Evolutionary conservation across 2,329 filamentous ascomycete genomes (phyloP).

Genomic region (Sporothrix mexicana): DNA sequence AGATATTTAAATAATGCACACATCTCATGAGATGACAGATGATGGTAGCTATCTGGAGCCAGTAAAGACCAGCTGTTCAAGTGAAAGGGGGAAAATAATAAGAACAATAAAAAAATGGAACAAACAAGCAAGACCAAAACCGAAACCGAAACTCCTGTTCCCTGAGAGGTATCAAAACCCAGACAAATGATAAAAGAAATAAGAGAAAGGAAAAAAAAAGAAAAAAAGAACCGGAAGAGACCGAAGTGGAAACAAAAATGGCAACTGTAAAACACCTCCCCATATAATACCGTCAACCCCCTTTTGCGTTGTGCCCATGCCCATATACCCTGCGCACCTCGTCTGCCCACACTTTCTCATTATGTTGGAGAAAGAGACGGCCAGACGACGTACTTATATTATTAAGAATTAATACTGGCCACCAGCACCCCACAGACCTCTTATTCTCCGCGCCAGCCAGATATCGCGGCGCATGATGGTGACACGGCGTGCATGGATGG

Average conservation of each 20-base stretch:
- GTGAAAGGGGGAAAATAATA: neutral
- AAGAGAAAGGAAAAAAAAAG: neutral
- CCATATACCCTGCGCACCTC: neutral
- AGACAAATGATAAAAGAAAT: slow-evolving; percentile 6
- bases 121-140: neutral
- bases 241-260: neutral
- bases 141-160: slow-evolving; percentile 25
- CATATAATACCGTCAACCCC: neutral
- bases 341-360: no score
- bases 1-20: no score
- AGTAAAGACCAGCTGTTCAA: no score
- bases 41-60: neutral
- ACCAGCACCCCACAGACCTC: slow-evolving; percentile 75
- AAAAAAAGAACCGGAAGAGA: neutral
- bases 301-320: slow-evolving; percentile 10
- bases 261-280: slow-evolving; percentile 8
- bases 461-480: slow-evolving; percentile 99
- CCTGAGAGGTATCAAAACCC: slow-evolving; percentile 25
- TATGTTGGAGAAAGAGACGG: no score
- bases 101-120: neutral
- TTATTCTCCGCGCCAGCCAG: slow-evolving; percentile 82
- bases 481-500: slow-evolving; percentile 94
- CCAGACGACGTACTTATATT: no score
- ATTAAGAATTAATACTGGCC: slow-evolving; percentile 51
- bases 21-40: no score